These are phyloP conservation scores for Candida xiaguanensis DNA, from an alignment of 805 yeast species.

Conservation along the genomic window DNA sequence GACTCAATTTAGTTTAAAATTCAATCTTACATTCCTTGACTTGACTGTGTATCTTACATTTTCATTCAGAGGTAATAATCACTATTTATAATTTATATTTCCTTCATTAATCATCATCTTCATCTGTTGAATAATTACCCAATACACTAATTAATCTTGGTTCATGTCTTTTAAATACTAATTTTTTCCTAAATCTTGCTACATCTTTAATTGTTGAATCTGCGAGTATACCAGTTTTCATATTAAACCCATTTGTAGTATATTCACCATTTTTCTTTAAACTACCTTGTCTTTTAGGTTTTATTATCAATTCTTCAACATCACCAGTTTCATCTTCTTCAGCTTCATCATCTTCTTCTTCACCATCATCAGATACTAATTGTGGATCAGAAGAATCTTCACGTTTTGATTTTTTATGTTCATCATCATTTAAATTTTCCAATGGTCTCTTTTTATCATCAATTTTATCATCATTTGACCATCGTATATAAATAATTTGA, in stretches of 20 bases:
- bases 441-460: conserved; percentile 49
- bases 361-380: conserved; percentile 9
- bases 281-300: neutral
- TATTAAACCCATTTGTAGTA: neutral
- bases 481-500: conserved; percentile 67
- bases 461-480: conserved; percentile 91
- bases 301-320: conserved; percentile 2
- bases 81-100: neutral
- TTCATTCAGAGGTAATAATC: too few species aligned
- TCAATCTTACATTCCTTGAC: too few species aligned
- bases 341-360: conserved; percentile 16
- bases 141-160: conserved; percentile 12
- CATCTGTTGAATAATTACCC: conserved; percentile 29
- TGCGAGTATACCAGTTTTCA: conserved; percentile 9
- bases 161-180: conserved; percentile 9
- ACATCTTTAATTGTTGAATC: conserved; percentile 13
- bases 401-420: conserved; percentile 9
- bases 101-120: conserved; percentile 17
- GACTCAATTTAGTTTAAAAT: too few species aligned
- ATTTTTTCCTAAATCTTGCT: conserved; percentile 11
- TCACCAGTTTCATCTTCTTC: conserved; percentile 5
- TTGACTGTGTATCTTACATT: too few species aligned
- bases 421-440: conserved; percentile 26
- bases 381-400: neutral
- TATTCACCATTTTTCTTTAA: neutral